These are phyloP conservation scores for Chrysoporthe cubensis DNA, from an alignment of 2,329 filamentous ascomycete genomes.

Conservation along the genomic window DNA sequence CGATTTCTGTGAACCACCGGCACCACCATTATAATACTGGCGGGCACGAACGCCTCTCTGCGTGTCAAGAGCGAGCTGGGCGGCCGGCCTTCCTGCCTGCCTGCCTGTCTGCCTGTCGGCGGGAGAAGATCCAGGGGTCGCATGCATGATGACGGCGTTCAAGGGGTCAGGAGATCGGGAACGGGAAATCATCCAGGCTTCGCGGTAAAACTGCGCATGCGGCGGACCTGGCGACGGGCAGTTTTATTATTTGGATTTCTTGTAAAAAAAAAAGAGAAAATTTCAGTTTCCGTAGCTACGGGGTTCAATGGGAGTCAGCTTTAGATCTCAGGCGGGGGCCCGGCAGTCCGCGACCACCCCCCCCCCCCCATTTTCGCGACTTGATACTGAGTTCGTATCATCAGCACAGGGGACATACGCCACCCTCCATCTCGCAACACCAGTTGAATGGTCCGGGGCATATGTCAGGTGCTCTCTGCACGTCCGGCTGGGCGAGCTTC, in stretches of 20 bases:
- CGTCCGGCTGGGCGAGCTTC: neutral
- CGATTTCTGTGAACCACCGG: neutral
- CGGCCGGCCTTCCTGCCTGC: neutral
- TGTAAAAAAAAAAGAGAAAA: neutral
- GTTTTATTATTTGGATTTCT: constrained; percentile 2
- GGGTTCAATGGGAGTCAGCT: constrained; percentile 18
- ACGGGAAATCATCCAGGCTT: constrained; percentile 8
- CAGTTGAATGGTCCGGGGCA: neutral
- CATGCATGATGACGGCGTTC: constrained; percentile 30
- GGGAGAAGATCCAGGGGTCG: constrained; percentile 3
- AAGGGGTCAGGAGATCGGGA: constrained; percentile 15
- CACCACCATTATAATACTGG: neutral
- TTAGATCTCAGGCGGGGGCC: constrained; percentile 16
- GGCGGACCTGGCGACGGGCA: constrained; percentile 10
- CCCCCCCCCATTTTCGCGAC: neutral
- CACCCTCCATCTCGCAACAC: neutral
- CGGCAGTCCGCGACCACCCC: neutral
- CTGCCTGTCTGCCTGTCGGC: neutral
- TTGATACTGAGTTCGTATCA: constrained; percentile 22
- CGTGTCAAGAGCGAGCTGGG: neutral
- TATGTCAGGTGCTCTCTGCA: neutral
- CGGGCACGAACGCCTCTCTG: neutral
- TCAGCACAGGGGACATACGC: neutral
- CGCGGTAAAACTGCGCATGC: constrained; percentile 15
- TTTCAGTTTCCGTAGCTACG: constrained; percentile 8